Conservation (phyloP, 1,139 yeast species). For the Oligophagozyma castellii region DNA sequence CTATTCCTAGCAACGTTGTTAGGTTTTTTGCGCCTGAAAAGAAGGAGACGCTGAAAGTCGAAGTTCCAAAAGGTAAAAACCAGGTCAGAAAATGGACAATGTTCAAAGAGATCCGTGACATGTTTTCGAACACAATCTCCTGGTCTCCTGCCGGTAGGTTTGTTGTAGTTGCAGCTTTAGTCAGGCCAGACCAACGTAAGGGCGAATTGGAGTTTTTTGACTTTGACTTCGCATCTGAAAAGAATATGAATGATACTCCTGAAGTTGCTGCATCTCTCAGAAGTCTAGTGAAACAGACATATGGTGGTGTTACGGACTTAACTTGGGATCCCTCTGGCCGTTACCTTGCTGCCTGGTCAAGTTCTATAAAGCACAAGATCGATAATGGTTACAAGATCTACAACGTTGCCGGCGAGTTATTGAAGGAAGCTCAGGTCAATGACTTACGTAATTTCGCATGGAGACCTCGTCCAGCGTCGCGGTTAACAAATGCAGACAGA, state of each 20-base stretch:
- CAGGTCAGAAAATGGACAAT: slow-evolving; percentile 42
- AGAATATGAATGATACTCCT: slow-evolving; percentile 20
- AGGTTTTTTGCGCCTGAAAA: slow-evolving; percentile 74
- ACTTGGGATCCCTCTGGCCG: slow-evolving; percentile 97
- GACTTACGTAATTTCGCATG: slow-evolving; percentile 83
- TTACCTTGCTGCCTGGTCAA: slow-evolving; percentile 77
- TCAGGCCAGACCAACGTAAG: slow-evolving; percentile 34
- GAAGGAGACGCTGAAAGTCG: slow-evolving; percentile 14
- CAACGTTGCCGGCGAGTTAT: slow-evolving; percentile 67
- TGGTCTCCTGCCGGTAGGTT: slow-evolving; percentile 96
- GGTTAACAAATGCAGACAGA: slow-evolving; percentile 58
- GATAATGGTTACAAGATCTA: slow-evolving; percentile 86
- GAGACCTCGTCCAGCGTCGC: slow-evolving; percentile 92
- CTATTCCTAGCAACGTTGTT: slow-evolving; percentile 58
- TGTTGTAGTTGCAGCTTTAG: slow-evolving; percentile 61
- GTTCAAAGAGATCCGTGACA: slow-evolving; percentile 44
- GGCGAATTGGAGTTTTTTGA: slow-evolving; percentile 82
- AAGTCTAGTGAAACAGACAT: slow-evolving; percentile 49
- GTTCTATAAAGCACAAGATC: slow-evolving; percentile 69
- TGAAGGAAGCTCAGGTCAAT: slow-evolving; percentile 66
- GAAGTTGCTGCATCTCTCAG: slow-evolving; percentile 44
- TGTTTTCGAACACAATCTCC: slow-evolving; percentile 56
- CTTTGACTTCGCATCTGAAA: slow-evolving; percentile 65
- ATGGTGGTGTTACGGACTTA: slow-evolving; percentile 69
- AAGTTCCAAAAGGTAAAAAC: slow-evolving; percentile 22